These are phyloP conservation scores for Mycosphaerella arachidis DNA, from an alignment of 2,329 filamentous ascomycete species.

Conservation along the genomic window DNA sequence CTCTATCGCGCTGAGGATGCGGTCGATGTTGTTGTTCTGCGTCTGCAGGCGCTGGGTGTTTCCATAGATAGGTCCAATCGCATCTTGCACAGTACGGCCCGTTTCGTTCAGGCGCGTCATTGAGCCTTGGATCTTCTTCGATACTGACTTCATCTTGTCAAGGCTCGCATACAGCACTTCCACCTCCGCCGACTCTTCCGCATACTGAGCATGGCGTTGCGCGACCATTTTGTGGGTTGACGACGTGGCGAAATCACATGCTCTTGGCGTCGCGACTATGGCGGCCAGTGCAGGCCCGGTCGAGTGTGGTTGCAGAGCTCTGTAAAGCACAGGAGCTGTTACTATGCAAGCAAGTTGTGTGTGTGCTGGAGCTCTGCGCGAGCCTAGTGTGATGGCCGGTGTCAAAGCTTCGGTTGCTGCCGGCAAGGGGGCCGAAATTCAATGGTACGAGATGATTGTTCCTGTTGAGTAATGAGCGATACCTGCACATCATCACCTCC, in stretches of 20 bases:
- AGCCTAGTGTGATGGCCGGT: too few relatives aligned
- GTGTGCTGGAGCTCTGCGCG: too few relatives aligned
- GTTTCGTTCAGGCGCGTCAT: slow-evolving; percentile 78
- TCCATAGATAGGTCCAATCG: slow-evolving; percentile 85
- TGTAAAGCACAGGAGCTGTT: not conserved
- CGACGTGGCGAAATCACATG: not conserved
- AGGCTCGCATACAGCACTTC: slow-evolving; percentile 66
- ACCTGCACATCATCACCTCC: too few relatives aligned
- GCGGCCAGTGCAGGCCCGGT: not conserved
- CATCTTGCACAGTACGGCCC: slow-evolving; percentile 85
- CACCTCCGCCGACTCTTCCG: slow-evolving; percentile 64
- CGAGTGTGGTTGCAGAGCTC: not conserved
- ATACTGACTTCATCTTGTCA: slow-evolving; percentile 87
- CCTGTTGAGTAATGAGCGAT: too few relatives aligned
- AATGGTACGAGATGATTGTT: not conserved
- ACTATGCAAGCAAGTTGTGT: not conserved
- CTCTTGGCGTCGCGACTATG: not conserved
- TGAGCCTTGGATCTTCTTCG: slow-evolving; percentile 91
- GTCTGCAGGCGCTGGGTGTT: slow-evolving; percentile 86
- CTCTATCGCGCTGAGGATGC: slow-evolving; percentile 80
- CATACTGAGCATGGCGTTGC: slow-evolving; percentile 54
- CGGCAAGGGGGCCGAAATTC: not conserved
- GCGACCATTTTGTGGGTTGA: slow-evolving; percentile 47
- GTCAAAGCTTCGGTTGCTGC: too few relatives aligned
- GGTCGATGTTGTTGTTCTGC: slow-evolving; percentile 85